Evolutionary conservation across 140 eudicot genomes (phyloP).

Genomic region (Eryngium alpinum): DNA sequence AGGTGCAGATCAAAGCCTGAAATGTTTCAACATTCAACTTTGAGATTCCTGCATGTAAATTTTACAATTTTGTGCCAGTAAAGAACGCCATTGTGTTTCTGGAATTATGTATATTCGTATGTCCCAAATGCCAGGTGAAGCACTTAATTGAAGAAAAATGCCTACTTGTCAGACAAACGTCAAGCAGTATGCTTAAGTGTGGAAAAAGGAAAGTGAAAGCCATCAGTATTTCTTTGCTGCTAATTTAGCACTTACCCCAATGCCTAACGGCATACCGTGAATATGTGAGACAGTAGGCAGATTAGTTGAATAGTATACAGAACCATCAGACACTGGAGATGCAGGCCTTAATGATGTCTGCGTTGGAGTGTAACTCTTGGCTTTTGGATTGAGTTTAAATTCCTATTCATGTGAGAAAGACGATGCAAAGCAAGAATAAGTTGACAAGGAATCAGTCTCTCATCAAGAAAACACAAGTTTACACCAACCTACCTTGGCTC

Average conservation of each 20-base stretch:
- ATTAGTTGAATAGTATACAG: conserved; percentile 71
- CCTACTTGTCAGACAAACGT: not conserved
- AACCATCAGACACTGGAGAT: conserved; percentile 78
- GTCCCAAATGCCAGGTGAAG: not conserved
- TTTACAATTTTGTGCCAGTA: too few relatives aligned
- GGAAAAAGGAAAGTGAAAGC: not conserved
- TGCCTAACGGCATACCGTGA: conserved; percentile 81
- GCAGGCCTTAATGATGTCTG: conserved; percentile 65
- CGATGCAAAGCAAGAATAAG: not conserved
- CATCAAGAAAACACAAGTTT: not conserved
- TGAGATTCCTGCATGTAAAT: not conserved
- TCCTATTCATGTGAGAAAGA: conserved; percentile 40
- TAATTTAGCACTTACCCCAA: conserved; percentile 58
- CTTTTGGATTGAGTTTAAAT: conserved; percentile 85
- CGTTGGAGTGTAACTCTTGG: conserved; percentile 77
- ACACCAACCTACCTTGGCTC: conserved; percentile 63
- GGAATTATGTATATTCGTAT: not conserved
- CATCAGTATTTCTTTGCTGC: not conserved
- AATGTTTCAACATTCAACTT: not conserved
- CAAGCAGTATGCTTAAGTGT: not conserved
- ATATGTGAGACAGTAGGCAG: conserved; percentile 51
- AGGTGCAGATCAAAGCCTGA: not conserved
- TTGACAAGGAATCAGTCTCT: not conserved
- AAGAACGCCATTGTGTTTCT: too few relatives aligned
- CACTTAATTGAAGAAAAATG: not conserved